Percentiles rank a stretch among this genome's conserved stretches.
Evolutionary conservation across 2,329 filamentous ascomycete genomes (phyloP).

Genomic region (Monosporascus sp.): DNA sequence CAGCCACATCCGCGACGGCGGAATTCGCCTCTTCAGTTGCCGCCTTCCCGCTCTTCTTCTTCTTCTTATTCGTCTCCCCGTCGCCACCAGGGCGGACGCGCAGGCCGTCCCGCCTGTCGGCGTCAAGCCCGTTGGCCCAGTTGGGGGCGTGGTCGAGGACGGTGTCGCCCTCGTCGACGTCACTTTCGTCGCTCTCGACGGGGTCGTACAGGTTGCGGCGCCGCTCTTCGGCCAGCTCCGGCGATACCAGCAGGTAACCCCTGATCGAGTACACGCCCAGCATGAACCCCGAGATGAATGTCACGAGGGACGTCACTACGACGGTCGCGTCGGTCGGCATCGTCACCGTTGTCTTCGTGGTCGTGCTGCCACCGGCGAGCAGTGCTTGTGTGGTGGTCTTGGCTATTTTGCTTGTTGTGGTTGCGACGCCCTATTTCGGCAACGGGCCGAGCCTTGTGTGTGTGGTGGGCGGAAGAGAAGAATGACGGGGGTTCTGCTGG

Average conservation of each 20-base stretch:
- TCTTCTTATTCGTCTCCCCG: conserved; percentile 9
- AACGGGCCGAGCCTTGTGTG: too few species aligned
- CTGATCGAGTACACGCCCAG: conserved; percentile 69
- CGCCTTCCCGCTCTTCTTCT: conserved; percentile 9
- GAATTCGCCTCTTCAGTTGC: conserved; percentile 36
- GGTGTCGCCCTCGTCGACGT: conserved; percentile 55
- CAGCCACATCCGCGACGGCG: conserved; percentile 27
- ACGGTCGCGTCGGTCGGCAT: conserved; percentile 52
- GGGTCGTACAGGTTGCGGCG: conserved; percentile 52
- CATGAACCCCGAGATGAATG: conserved; percentile 73
- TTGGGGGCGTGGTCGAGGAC: conserved; percentile 62
- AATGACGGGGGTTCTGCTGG: too few species aligned
- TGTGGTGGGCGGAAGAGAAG: too few species aligned
- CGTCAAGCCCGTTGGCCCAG: conserved; percentile 58
- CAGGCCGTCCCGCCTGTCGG: conserved; percentile 54
- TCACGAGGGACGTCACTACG: conserved; percentile 67
- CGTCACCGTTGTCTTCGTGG: background rate
- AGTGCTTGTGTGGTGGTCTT: background rate
- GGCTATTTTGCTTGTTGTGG: background rate
- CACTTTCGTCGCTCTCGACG: conserved; percentile 64
- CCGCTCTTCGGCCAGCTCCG: conserved; percentile 51
- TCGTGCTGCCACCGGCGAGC: background rate
- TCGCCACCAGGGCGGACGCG: conserved; percentile 19
- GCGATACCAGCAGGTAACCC: conserved; percentile 52
- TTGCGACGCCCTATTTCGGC: too few species aligned